A percentile compares a stretch with the other conserved stretches of the same genome.
Evolutionary conservation across 164 flowering plant species (phyloP).

Genomic region (Macadamia tetraphylla): DNA sequence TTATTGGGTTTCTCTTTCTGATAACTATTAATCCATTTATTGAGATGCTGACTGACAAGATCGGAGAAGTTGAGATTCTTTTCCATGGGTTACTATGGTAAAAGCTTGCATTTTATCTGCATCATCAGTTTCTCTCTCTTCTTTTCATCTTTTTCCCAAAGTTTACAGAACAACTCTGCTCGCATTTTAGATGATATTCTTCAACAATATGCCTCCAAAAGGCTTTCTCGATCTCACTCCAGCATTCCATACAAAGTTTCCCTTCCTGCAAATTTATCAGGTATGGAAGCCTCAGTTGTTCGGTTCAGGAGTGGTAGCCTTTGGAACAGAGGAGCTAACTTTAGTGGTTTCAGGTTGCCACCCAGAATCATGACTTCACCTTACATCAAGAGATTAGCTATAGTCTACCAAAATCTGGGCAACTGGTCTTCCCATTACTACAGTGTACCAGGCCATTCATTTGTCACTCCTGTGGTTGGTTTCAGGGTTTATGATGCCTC

Average conservation of each 20-base stretch:
- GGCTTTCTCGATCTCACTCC: slow-evolving; percentile 33
- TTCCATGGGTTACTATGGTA: no score
- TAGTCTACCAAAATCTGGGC: slow-evolving; percentile 51
- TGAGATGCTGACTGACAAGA: no score
- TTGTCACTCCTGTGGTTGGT: slow-evolving; percentile 50
- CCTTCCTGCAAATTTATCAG: slow-evolving; percentile 44
- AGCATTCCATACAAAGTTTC: slow-evolving; percentile 34
- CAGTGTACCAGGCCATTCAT: slow-evolving; percentile 37
- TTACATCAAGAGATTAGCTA: slow-evolving; percentile 41
- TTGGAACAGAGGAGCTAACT: slow-evolving; percentile 51
- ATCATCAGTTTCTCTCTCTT: no score
- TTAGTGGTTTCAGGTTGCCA: slow-evolving; percentile 45
- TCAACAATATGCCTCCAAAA: slow-evolving; percentile 33
- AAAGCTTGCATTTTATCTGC: no score
- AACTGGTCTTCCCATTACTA: slow-evolving; percentile 56
- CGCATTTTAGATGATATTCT: slow-evolving; percentile 11
- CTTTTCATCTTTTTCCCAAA: no score
- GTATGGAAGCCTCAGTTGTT: slow-evolving; percentile 38
- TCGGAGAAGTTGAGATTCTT: no score
- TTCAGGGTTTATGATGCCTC: slow-evolving; percentile 45
- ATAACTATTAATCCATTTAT: no score
- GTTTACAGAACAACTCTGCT: no score
- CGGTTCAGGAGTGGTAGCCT: slow-evolving; percentile 46
- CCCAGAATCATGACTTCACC: slow-evolving; percentile 39
- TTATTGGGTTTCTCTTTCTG: no score